Evolutionary conservation across 805 yeast genomes (phyloP), one percentile per base, ranked within the genome.

Genomic region (Suhomyces prunicola): DNA sequence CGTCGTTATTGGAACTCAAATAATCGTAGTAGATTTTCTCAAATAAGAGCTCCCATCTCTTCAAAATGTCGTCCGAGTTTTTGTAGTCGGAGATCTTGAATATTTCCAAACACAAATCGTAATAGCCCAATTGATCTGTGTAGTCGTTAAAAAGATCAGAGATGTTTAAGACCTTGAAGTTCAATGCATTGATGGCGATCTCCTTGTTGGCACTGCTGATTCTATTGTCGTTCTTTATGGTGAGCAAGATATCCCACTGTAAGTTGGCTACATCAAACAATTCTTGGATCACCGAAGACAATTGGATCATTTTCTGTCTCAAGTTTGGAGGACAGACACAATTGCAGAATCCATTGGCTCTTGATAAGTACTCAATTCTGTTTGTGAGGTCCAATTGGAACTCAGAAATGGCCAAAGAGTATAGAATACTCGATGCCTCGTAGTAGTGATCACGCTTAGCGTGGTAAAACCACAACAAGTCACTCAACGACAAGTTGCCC

Each of bases 271-370:
- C 94, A 44, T 88, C 94, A 61, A 91, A 82, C 49, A 88, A 80
- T 63, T 91, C 96, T 58, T 84, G 87, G 39, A 92, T 87, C 60
- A 80, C 75, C 9, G 84, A 76, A 1, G 90, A 79, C 53, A 93
- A 73, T 60, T 83, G 84, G 27, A 86, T 82, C 80, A 90, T 86
- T 55, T 85, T 84, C 61, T 88, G 96, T 59, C 93, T 80, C 63
- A 86, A 78, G 54, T 79, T 81, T 29, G 93, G 89, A 24, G 93
- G 87, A 56, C 91, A 84, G 45, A 81, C 84, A 68, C 96, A 87
- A 64, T 90, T 89, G 68, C 96, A 88, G 73, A 90, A 91, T 2
- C 97, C 97, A 68, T 87, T 88, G 1, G 97, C 97, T 59, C 97
- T 81, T 1, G 97, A 89, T 51, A 94, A 75, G 65, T 81, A 90